Conservation (phyloP, 495 filamentous ascomycete genomes). For the Achaetomiella virescens region DNA sequence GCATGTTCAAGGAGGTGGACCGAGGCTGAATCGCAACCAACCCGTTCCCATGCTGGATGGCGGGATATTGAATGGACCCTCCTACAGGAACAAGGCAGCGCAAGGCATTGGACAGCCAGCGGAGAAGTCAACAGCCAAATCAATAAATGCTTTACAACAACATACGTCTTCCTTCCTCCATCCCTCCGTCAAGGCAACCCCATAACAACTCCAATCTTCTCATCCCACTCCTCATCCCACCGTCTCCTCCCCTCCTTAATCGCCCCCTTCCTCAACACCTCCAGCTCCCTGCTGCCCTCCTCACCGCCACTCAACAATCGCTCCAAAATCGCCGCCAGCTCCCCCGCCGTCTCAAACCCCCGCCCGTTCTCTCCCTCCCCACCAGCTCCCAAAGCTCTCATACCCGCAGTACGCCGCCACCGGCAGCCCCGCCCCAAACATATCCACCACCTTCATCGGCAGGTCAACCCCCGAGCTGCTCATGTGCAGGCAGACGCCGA, state of each 20-base stretch:
- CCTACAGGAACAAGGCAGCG: no score
- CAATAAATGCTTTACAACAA: not conserved
- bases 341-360: conserved; percentile 64
- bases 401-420: conserved; percentile 81
- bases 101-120: no score
- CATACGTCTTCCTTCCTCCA: no score
- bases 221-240: conserved; percentile 96
- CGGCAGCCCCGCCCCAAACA: conserved; percentile 91
- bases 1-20: no score
- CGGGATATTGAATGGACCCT: no score
- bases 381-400: conserved; percentile 83
- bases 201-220: conserved; percentile 64
- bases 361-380: conserved; percentile 73
- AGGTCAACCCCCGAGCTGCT: conserved; percentile 92
- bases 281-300: conserved; percentile 43
- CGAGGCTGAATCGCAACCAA: no score
- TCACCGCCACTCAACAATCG: conserved; percentile 59
- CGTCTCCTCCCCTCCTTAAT: conserved; percentile 65
- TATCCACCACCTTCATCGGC: conserved; percentile 99
- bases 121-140: not conserved
- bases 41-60: no score
- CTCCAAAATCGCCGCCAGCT: conserved; percentile 53
- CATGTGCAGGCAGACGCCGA: conserved; percentile 87
- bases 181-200: no score
- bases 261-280: conserved; percentile 63